Percentiles rank a stretch among this genome's conserved stretches.
Evolutionary conservation across 2,329 filamentous ascomycete species (phyloP).

Genomic region (Blastomyces gilchristii): DNA sequence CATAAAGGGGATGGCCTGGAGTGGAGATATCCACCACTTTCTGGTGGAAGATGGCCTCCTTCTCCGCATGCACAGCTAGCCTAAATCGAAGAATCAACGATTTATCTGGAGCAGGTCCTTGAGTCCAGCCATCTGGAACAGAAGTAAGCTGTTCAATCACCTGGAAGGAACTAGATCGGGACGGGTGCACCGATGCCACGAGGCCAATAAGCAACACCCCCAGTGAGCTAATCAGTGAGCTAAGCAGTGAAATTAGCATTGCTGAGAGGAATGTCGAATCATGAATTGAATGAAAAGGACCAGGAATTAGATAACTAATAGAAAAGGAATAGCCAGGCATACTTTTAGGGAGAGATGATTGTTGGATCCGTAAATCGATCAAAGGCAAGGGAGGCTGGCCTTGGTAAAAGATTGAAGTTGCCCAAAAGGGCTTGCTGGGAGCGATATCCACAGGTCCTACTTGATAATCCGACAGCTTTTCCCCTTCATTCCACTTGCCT

Average conservation of each 20-base stretch:
- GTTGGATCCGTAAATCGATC: background rate
- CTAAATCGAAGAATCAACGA: background rate
- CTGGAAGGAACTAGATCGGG: background rate
- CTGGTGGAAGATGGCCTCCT: background rate
- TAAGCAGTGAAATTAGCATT: background rate
- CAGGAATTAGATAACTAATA: background rate
- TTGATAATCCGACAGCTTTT: background rate
- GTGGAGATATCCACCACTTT: slow-evolving; percentile 40
- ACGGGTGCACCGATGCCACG: background rate
- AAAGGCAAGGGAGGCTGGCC: background rate
- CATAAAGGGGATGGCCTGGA: slow-evolving; percentile 49
- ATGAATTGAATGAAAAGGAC: background rate
- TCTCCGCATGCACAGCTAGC: slow-evolving; percentile 1
- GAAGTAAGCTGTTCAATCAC: background rate
- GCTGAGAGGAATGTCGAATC: too few species aligned
- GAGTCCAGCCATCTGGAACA: slow-evolving; percentile 1
- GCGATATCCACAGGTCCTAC: background rate
- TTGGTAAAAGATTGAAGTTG: background rate
- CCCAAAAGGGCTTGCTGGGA: background rate
- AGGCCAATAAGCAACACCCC: background rate
- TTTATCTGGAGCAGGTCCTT: background rate
- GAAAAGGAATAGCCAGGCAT: background rate
- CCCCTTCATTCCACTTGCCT: background rate
- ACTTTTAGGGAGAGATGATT: background rate
- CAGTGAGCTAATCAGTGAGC: background rate